Percentiles rank a stretch among this genome's conserved stretches.
phyloP scores from a whole-genome alignment of 441 rosid genomes.

The Adansonia rubrostipa region DNA sequence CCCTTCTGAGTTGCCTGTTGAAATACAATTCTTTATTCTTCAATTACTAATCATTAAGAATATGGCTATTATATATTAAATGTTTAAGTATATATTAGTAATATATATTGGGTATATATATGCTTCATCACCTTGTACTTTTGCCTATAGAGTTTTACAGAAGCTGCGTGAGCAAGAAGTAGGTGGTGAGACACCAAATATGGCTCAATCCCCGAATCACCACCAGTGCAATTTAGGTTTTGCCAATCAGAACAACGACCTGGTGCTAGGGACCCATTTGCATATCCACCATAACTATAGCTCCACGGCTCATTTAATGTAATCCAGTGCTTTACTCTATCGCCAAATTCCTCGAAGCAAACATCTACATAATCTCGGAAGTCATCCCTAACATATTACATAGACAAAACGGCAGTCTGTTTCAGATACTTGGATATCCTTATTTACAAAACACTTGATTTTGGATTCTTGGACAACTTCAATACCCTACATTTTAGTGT shows the following conservation, averaged over 20 bases:
- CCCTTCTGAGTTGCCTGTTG: constrained; percentile 49
- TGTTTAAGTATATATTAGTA: not conserved
- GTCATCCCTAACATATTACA: constrained; percentile 37
- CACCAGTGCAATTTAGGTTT: constrained; percentile 45
- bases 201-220: constrained; percentile 74
- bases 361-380: constrained; percentile 57
- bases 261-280: constrained; percentile 42
- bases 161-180: constrained; percentile 75
- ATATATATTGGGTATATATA: too few relatives aligned
- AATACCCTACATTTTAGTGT: too few relatives aligned
- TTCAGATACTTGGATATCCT: too few relatives aligned
- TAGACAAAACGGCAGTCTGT: not conserved
- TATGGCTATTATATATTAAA: too few relatives aligned
- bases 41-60: not conserved
- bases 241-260: constrained; percentile 67
- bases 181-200: constrained; percentile 62
- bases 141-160: constrained; percentile 53
- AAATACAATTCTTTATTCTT: not conserved
- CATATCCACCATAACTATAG: constrained; percentile 49
- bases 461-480: too few relatives aligned
- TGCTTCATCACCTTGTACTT: constrained; percentile 50
- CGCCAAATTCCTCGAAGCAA: constrained; percentile 70
- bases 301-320: constrained; percentile 69
- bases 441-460: too few relatives aligned
- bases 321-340: constrained; percentile 77